Base-by-base conservation (phyloP, 345 rosid genomes). In the Sisymbrium irio region DNA sequence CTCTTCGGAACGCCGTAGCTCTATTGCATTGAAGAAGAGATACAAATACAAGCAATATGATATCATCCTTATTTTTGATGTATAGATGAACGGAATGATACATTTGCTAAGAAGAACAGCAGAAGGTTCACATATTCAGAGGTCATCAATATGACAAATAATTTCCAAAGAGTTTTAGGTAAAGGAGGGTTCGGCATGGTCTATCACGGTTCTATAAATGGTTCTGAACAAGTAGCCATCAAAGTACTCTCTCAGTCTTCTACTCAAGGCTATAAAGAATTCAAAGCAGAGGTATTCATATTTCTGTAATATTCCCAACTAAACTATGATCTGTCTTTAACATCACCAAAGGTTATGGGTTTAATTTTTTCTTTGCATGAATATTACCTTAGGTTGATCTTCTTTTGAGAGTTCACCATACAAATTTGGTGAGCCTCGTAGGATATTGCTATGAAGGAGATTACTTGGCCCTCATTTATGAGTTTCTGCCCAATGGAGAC, bases 161-260 rank as follows among this genome's bases (percentile, higher is more conserved):
- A 80, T 11, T 77, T 85, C 20, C 53, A 37, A 33, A 82, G 42
- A 42, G 68, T 75, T 27, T 4, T 80, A n/a, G 89, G 87, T 2
- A 37, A 80, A 73, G 87, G 87, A 58, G 86, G 86, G 7, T 86
- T 79, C 7, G 85, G 90, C 3, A 54, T 53, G 28, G 87, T 84
- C 18, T 83, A 64, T 47, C 76, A 67, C 0, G 86, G 86, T 13
- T 18, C 44, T 14, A 28, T 83, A 30, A 67, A 77, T 39, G 79
- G 72, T n/a, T 53, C 71, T 7, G 35, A 57, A 18, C 25, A 57
- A 18, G 90, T 86, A 15, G 90, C 87, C 0, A 83, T 86, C 13
- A 84, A 86, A 65, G 32, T 86, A 70, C 80, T 83, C 4, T 84
- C 87, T 58, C 33, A 46, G 57, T 39, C 67, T 5, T 77, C 87